Evolutionary conservation across 2,329 filamentous ascomycete genomes (phyloP), one percentile per base, ranked within the genome.

Genomic region (Colletotrichum sp.): DNA sequence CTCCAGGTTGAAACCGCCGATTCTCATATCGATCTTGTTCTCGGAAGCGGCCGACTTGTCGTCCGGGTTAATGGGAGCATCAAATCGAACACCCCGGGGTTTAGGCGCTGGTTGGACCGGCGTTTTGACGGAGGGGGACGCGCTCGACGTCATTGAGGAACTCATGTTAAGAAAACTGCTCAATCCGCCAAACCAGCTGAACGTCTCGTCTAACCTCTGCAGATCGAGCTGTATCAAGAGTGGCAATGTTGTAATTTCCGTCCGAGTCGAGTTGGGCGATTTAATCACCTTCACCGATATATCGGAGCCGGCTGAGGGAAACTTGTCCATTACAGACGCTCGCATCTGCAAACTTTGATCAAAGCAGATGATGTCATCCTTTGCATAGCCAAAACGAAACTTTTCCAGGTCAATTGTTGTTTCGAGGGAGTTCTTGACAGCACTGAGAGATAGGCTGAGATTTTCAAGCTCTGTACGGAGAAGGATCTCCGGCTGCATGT

Each of bases 151-250:
- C 77, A 98, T 94, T 0, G 96, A 98, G 74, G 91, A 94, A 77
- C 96, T 95, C 82, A 98, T 91, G 79, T 97, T 97, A 58, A 99
- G 87, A 68, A 99, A 94, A 78, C 96, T 95, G 82, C 96, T 98
- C 58, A 99, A 87, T 0, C 97, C 97, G 43, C 97, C 97, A 84
- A 98, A 96, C 89, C 95, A 95, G 71, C 92, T 92, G 75, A 98
- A 92, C 0, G 95, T 95, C 79, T 98, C 96, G 79, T 98, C 97
- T 26, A 98, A 86, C 71, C 91, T 91, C 77, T 94, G 93, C 18
- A 98, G 86, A 81, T 98, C 95, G 55, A 98, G 85, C 72, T 92
- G 90, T 12, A 98, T 83, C 74, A 93, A 91, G 3, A 98, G 83
- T 7, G 96, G 95, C 12, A 97, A 88, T 1, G 96, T 97, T 68